Evolutionary conservation across 352 stramenopile species (phyloP), one percentile per base, ranked within the genome.

Genomic region (Phytophthora podocarpi): DNA sequence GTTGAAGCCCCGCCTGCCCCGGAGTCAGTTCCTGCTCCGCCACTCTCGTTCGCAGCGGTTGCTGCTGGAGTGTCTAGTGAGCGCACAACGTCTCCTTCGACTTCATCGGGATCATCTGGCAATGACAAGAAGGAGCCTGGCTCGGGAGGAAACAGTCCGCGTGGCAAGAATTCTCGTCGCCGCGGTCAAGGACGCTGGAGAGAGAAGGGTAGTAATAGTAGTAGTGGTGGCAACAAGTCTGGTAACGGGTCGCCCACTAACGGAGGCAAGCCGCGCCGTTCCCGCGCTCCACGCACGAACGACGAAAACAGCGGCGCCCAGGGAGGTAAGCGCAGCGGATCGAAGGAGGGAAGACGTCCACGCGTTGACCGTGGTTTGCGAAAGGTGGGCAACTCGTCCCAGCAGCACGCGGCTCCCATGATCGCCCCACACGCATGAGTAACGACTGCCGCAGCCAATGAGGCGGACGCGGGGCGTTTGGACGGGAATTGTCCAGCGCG

Each of bases 31-130:
- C 50, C 75, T 47, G 59, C 55, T 11, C 67, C 76, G 8, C 78
- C 78, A 3, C 81, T 83, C 27, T 85, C 76, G 24, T 88, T 88
- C 58, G 76, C 80, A 30, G 67, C 70, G 0, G 72, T 79, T 36
- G 47, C 76, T 27, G 59, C 67, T 1, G 58, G 56, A n/a, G 58
- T 60, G 8, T 40, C 62, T 8, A 51, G 31, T 34, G 64, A 70
- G 10, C 53, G 50, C n/a, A 60, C 59, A n/a, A 55, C 45, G 8
- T 71, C 65, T 24, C 50, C 54, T 6, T 72, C 64, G 4, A 40
- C 64, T 37, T 74, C 69, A n/a, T 65, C 41, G 1, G 53, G 39
- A 8, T 66, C 62, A 28, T 71, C 61, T 42, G 43, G 40, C 4
- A 34, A 63, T 4, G 59, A 80, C 16, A 67, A 71, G 41, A 73